Evolutionary conservation across 2,329 filamentous ascomycete genomes (phyloP).

Genomic region (Pseudogymnoascus sp.): DNA sequence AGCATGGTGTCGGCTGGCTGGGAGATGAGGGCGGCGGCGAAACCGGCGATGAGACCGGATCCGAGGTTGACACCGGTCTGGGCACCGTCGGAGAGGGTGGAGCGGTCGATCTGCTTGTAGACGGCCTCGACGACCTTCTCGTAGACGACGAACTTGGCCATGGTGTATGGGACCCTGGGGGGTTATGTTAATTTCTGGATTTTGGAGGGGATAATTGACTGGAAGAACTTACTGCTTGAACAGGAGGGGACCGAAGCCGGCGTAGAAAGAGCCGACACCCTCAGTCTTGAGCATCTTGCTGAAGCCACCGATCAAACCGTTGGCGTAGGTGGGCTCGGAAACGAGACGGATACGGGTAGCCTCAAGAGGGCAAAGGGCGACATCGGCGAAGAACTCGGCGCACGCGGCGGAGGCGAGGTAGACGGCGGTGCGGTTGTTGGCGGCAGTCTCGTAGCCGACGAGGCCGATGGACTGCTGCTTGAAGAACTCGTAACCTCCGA

Average conservation of each 20-base stretch:
- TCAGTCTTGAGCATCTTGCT: constrained; percentile 75
- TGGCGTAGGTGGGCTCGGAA: constrained; percentile 77
- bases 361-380: constrained; percentile 85
- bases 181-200: constrained; percentile 16
- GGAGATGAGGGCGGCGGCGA: constrained; percentile 78
- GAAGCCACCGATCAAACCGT: constrained; percentile 71
- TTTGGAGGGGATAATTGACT: not conserved
- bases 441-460: constrained; percentile 68
- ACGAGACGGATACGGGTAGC: constrained; percentile 91
- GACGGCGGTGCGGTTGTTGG: constrained; percentile 71
- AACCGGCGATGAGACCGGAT: constrained; percentile 70
- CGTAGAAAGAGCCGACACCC: constrained; percentile 81
- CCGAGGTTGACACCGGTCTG: constrained; percentile 78
- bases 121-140: constrained; percentile 75
- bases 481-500: constrained; percentile 94
- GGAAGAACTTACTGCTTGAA: constrained; percentile 59
- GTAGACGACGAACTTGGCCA: constrained; percentile 92
- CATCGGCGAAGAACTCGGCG: constrained; percentile 65
- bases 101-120: constrained; percentile 65
- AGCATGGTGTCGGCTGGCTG: constrained; percentile 93
- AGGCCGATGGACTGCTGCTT: constrained; percentile 82
- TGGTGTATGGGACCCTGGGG: constrained; percentile 76
- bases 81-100: constrained; percentile 53
- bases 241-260: constrained; percentile 79
- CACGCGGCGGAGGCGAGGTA: constrained; percentile 64